Percentiles rank a stretch among this genome's conserved stretches.
Conservation (phyloP, 1,284 basidiomycete genomes). For the Testicularia cyperi region DNA sequence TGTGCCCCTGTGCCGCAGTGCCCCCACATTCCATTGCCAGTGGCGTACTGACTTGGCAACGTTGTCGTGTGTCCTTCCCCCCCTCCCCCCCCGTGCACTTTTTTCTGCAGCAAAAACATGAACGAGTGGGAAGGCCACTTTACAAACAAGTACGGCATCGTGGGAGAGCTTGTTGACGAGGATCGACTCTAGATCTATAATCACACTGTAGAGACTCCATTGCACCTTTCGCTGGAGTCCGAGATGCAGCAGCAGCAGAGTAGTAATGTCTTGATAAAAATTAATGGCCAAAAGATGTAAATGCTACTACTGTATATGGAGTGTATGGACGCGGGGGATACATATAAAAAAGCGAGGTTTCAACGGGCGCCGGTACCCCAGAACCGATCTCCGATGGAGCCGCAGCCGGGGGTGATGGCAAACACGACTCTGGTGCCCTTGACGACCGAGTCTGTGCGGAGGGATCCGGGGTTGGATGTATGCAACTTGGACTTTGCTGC, state of each 20-base stretch:
- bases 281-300: no score
- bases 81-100: not conserved
- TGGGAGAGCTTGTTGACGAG: slow-evolving; percentile 56
- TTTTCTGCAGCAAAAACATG: slow-evolving; percentile 40
- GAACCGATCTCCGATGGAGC: slow-evolving; percentile 56
- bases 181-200: not conserved
- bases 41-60: not conserved
- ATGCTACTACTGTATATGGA: no score
- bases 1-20: no score
- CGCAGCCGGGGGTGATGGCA: slow-evolving; percentile 54
- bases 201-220: no score
- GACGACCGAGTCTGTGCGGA: not conserved
- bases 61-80: not conserved
- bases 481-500: not conserved
- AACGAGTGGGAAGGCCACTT: slow-evolving; percentile 54
- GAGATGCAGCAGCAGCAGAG: no score
- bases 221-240: no score
- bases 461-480: not conserved
- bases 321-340: no score
- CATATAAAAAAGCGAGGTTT: not conserved
- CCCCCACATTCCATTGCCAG: no score
- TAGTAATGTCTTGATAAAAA: no score
- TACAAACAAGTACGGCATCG: slow-evolving; percentile 52
- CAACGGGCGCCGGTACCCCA: slow-evolving; percentile 44
- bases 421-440: slow-evolving; percentile 43